A percentile compares a stretch with the other conserved stretches of the same genome.
Conservation (phyloP, 1,284 basidiomycete species). For the Marasmius tenuissimus region DNA sequence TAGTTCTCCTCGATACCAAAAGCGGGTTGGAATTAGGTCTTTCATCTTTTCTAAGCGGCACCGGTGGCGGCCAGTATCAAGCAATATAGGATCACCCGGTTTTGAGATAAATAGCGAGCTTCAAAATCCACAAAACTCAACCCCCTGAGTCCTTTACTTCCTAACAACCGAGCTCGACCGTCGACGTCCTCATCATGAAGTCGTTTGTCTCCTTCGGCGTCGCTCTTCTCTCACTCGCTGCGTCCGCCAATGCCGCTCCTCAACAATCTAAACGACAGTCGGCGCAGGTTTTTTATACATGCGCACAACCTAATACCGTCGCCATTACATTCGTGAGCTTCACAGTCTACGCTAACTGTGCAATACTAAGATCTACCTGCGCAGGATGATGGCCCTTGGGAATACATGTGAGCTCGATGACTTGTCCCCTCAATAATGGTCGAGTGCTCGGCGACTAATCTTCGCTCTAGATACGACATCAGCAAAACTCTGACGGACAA, state of each 20-base stretch:
- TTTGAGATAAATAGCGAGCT: too few species aligned
- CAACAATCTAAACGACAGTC: conserved; percentile 10
- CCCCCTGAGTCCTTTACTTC: too few species aligned
- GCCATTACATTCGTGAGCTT: conserved; percentile 49
- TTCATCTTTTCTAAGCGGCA: too few species aligned
- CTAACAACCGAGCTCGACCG: too few species aligned
- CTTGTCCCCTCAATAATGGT: not conserved
- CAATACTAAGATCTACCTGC: not conserved
- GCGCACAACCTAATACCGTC: conserved; percentile 29
- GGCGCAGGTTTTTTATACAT: conserved; percentile 29
- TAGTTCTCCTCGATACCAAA: too few species aligned
- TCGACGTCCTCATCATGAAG: not conserved
- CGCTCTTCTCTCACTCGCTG: not conserved
- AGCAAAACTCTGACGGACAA: conserved; percentile 34
- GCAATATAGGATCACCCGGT: too few species aligned
- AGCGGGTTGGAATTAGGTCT: too few species aligned
- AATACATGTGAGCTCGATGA: conserved; percentile 27
- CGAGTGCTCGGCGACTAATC: not conserved
- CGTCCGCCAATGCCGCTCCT: not conserved
- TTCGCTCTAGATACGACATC: conserved; percentile 32
- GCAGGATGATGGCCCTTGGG: conserved; percentile 48
- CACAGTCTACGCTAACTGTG: not conserved
- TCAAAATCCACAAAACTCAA: too few species aligned
- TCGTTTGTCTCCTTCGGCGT: not conserved
- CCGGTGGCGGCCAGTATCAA: too few species aligned